Conservation (phyloP, 768 basidiomycete species). For the Podaxis sp. region DNA sequence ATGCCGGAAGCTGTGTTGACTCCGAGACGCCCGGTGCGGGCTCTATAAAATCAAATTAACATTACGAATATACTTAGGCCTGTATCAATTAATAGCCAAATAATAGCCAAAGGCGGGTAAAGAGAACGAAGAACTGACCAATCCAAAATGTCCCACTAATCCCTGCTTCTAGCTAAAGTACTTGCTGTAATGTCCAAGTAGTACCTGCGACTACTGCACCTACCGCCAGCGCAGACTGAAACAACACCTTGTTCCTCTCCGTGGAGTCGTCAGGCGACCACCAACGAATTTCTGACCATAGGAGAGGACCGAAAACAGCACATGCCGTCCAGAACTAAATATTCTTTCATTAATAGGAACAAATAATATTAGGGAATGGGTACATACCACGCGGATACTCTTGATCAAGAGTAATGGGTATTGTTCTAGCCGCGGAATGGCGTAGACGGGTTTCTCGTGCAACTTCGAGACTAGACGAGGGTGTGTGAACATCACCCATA, state of each 20-base stretch:
- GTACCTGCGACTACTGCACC: neutral
- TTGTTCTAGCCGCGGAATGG: conserved; percentile 47
- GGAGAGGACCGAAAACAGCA: conserved; percentile 81
- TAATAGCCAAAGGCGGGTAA: neutral
- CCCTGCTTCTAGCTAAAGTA: neutral
- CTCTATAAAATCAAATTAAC: neutral
- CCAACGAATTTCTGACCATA: conserved; percentile 87
- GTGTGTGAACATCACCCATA: conserved; percentile 84
- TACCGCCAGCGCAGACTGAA: neutral
- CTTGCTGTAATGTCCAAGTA: conserved; percentile 3
- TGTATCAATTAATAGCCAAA: neutral
- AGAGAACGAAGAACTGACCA: neutral
- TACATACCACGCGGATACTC: conserved; percentile 68
- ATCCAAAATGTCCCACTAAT: neutral
- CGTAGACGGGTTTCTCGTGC: conserved; percentile 36
- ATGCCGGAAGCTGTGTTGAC: neutral
- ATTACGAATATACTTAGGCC: neutral
- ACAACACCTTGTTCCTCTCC: conserved; percentile 7
- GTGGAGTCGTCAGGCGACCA: conserved; percentile 42
- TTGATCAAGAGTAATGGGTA: conserved; percentile 69
- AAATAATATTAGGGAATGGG: conserved; percentile 7
- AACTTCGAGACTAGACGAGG: conserved; percentile 25
- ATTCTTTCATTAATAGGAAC: conserved; percentile 3
- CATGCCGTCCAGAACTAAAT: conserved; percentile 85
- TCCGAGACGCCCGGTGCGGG: neutral